Conservation (phyloP, 257 asterid species). For the Marsdenia floribunda region DNA sequence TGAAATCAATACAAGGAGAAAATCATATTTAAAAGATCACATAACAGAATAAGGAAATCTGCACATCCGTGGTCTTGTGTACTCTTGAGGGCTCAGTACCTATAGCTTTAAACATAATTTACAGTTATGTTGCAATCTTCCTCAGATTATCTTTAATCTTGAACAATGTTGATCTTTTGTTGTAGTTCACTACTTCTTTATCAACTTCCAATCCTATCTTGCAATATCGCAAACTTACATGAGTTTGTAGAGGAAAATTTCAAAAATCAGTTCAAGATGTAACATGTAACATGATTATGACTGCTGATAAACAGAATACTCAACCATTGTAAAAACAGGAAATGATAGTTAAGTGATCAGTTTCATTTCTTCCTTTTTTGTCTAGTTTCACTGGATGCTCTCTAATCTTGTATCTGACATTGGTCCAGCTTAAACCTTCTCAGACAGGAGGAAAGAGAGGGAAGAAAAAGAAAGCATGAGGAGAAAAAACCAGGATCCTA, state of each 20-base stretch:
- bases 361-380: not conserved
- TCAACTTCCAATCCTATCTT: not conserved
- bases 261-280: not conserved
- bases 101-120: not conserved
- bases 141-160: not conserved
- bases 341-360: not conserved
- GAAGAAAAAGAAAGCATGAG: not conserved
- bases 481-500: not conserved
- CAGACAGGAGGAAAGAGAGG: not conserved
- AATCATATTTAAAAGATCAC: not conserved
- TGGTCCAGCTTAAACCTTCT: not conserved
- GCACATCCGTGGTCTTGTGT: not conserved
- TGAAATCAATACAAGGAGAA: conserved; percentile 25
- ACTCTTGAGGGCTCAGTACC: not conserved
- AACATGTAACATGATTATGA: not conserved
- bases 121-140: not conserved
- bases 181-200: not conserved
- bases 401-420: no score
- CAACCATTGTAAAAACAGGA: no score
- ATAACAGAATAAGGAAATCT: not conserved
- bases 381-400: not conserved
- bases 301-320: not conserved
- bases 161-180: not conserved
- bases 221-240: not conserved
- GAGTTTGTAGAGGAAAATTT: not conserved